Conservation (phyloP, 257 asterid genomes). For the Apocynum venetum region DNA sequence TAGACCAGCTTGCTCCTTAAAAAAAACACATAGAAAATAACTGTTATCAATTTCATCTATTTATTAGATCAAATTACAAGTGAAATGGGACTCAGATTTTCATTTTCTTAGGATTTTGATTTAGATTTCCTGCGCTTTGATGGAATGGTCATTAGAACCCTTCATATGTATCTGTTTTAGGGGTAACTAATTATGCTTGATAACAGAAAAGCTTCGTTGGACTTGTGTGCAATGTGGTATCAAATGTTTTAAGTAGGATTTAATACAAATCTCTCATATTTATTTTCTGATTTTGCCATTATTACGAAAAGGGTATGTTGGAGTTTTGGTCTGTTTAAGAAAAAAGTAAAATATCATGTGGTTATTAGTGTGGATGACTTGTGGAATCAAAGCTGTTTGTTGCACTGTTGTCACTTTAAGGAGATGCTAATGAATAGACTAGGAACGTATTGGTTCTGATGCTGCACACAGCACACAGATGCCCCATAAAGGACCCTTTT, state of each 20-base stretch:
- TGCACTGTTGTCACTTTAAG: neutral
- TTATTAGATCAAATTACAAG: neutral
- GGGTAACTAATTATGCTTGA: neutral
- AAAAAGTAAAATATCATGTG: neutral
- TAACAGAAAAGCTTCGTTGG: neutral
- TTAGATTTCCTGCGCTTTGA: neutral
- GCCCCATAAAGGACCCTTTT: neutral
- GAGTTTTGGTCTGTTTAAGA: neutral
- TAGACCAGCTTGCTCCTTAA: neutral
- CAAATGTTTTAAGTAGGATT: neutral
- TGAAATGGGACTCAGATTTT: neutral
- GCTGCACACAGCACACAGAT: neutral
- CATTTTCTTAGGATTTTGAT: neutral
- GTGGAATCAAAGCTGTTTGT: neutral
- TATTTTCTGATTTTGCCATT: neutral
- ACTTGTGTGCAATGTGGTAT: neutral
- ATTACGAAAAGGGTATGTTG: neutral
- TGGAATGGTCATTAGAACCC: neutral
- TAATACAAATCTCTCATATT: neutral
- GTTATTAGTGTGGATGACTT: neutral
- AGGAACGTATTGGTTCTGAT: neutral
- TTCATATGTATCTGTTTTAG: neutral
- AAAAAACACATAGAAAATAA: neutral
- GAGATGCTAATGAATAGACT: neutral
- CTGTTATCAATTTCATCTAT: neutral